Base-by-base conservation (phyloP, 371 early-diverging fungal genomes). In the Mortierella sp. region DNA sequence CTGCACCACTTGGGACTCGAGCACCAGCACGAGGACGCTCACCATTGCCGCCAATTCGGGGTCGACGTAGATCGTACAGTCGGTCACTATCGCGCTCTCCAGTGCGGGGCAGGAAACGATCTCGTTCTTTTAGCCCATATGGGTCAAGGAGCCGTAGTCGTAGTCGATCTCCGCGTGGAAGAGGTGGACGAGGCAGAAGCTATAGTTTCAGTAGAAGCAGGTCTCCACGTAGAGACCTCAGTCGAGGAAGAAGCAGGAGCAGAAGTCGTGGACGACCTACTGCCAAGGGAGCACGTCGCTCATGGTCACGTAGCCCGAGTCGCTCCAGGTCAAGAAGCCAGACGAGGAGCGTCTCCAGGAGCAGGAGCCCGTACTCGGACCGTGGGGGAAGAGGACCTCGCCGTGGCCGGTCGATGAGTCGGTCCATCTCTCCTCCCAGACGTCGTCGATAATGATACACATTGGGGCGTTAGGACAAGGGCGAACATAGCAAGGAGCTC, bases 21-120 rank as follows among this genome's bases (percentile, higher is more conserved):
- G 63, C 21, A 14, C 40, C 47, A 9, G 57, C 47, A 17, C 64
- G 77, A 41, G 64, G 69, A 46, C 69, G 69, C 13, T 74, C 76
- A 16, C 74, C 74, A 41, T 39, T 45, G 14, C 63, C 74, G 16
- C 54, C 55, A 10, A 19, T 51, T 2, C 53, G 71, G 7, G 60
- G 71, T 51, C 61, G 67, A 2, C 54, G 56, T 5, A 49, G 58
- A 58, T 63, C 74, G 6, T 70, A 54, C 39, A 70, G 70, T 25
- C 61, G 72, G 24, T 72, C 72, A 24, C 21, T 65, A 8, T 74
- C 77, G 25, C 56, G 69, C 19, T 76, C 77, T n/a, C 77, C 77
- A 7, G 41, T 73, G 37, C 67, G 74, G 14, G 74, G 74, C 16
- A 59, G 74, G 34, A 73, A 63, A 63, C 53, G 74, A 55, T 67